phyloP scores from a whole-genome alignment of 2,329 filamentous ascomycete genomes.

The Verticillium klebahnii region DNA sequence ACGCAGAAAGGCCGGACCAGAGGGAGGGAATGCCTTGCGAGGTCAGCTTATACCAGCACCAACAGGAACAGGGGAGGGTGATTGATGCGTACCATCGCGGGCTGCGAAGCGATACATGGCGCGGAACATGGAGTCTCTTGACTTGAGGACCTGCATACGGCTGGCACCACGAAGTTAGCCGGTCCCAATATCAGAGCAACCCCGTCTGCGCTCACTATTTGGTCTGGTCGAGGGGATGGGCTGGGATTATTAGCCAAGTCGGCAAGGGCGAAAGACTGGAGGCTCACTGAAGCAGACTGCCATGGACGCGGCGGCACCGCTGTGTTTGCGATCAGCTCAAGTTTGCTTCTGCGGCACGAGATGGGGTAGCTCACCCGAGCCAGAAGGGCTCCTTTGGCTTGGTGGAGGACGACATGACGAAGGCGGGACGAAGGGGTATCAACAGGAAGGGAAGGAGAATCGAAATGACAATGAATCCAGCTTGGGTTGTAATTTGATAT shows the following conservation, averaged over 20 bases:
- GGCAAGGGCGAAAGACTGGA: not conserved
- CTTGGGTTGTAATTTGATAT: not conserved
- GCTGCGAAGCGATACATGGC: constrained; percentile 31
- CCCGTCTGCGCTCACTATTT: constrained; percentile 30
- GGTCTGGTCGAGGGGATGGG: constrained; percentile 39
- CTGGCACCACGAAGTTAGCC: constrained; percentile 14
- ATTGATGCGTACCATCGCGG: constrained; percentile 26
- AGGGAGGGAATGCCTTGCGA: constrained; percentile 32
- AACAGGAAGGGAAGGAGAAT: not conserved
- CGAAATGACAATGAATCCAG: not conserved
- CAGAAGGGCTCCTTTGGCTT: constrained; percentile 37
- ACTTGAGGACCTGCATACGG: constrained; percentile 39
- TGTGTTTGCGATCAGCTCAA: constrained; percentile 8
- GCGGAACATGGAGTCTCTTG: constrained; percentile 32
- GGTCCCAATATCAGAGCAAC: no score
- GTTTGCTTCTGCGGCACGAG: not conserved
- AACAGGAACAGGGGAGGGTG: not conserved
- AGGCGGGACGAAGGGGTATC: not conserved
- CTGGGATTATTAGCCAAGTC: constrained; percentile 13
- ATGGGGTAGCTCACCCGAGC: constrained; percentile 29
- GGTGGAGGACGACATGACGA: constrained; percentile 4
- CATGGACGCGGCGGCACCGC: constrained; percentile 38
- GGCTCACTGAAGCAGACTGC: constrained; percentile 39
- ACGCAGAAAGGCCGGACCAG: constrained; percentile 38
- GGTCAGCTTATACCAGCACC: not conserved